A percentile compares a stretch with the other conserved stretches of the same genome.
Evolutionary conservation across 169 alveolate genomes (phyloP).

Genomic region (Perkinsus olseni): DNA sequence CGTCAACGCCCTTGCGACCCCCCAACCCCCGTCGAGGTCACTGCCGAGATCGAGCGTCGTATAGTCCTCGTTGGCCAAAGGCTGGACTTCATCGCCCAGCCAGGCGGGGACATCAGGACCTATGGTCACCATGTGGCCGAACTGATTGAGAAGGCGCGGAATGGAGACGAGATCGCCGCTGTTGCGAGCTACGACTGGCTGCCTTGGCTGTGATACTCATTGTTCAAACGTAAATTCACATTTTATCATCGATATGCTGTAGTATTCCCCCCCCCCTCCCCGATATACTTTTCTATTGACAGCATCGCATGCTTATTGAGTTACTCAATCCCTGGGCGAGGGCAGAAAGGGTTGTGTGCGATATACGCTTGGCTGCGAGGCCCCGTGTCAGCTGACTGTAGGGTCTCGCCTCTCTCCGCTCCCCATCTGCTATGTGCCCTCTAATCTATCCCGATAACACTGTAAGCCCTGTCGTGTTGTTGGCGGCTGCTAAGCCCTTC

Average conservation of each 20-base stretch:
- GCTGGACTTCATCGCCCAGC: neutral
- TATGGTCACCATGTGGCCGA: neutral
- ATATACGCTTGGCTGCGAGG: too few species aligned
- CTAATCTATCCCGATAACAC: neutral
- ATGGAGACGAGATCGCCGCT: neutral
- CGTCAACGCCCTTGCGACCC: neutral
- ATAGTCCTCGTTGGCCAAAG: neutral
- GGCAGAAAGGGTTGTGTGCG: too few species aligned
- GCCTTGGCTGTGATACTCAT: neutral
- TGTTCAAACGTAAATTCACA: neutral
- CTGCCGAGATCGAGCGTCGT: neutral
- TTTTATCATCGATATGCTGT: neutral
- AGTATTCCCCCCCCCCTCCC: too few species aligned
- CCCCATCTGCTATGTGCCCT: neutral
- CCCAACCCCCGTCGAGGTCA: neutral
- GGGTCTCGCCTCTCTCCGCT: too few species aligned
- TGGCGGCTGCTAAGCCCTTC: neutral
- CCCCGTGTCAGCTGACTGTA: too few species aligned
- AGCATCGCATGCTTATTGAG: too few species aligned
- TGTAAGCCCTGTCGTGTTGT: neutral
- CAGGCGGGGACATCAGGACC: neutral
- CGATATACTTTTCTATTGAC: too few species aligned
- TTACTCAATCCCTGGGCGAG: too few species aligned
- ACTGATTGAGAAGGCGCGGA: neutral
- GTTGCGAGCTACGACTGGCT: neutral